A percentile compares a stretch with the other conserved stretches of the same genome.
phyloP scores from a whole-genome alignment of 2,329 filamentous ascomycete species.

The Fusarium sp. region DNA sequence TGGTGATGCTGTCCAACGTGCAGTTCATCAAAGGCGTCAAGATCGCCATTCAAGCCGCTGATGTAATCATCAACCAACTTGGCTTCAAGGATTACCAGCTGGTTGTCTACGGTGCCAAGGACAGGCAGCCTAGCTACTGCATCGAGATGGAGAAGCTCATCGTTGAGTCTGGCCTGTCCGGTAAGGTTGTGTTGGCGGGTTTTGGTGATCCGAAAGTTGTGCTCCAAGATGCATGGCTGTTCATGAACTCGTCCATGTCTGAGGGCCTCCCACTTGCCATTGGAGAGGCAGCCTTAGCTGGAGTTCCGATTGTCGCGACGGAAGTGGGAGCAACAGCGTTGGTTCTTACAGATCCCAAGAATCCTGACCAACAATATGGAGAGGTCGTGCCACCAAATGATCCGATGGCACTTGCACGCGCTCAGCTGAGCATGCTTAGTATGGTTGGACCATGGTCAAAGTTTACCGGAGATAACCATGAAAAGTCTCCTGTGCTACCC shows the following conservation, averaged over 20 bases:
- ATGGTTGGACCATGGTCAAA: slow-evolving; percentile 36
- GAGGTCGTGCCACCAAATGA: slow-evolving; percentile 37
- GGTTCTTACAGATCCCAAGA: slow-evolving; percentile 30
- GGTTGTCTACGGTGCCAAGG: slow-evolving; percentile 35
- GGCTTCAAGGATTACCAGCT: slow-evolving; percentile 35
- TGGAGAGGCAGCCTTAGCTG: slow-evolving; percentile 33
- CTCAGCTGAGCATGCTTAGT: slow-evolving; percentile 30
- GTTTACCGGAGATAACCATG: slow-evolving; percentile 18
- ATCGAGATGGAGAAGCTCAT: slow-evolving; percentile 40
- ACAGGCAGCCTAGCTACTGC: slow-evolving; percentile 31
- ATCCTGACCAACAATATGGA: slow-evolving; percentile 34
- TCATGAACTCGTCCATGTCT: slow-evolving; percentile 39
- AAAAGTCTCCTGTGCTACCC: slow-evolving; percentile 6
- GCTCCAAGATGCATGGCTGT: slow-evolving; percentile 36
- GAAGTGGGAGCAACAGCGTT: slow-evolving; percentile 35
- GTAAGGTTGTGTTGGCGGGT: slow-evolving; percentile 29
- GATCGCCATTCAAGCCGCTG: slow-evolving; percentile 31
- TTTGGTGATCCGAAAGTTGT: slow-evolving; percentile 36
- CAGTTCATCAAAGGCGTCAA: slow-evolving; percentile 39
- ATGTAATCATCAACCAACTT: slow-evolving; percentile 34
- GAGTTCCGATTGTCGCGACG: slow-evolving; percentile 36
- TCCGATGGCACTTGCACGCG: slow-evolving; percentile 30
- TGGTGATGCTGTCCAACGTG: slow-evolving; percentile 38
- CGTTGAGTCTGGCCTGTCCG: slow-evolving; percentile 15
- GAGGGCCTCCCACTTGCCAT: slow-evolving; percentile 37